phyloP scores from a whole-genome alignment of 2,329 filamentous ascomycete species.

The Diaporthe sp. region DNA sequence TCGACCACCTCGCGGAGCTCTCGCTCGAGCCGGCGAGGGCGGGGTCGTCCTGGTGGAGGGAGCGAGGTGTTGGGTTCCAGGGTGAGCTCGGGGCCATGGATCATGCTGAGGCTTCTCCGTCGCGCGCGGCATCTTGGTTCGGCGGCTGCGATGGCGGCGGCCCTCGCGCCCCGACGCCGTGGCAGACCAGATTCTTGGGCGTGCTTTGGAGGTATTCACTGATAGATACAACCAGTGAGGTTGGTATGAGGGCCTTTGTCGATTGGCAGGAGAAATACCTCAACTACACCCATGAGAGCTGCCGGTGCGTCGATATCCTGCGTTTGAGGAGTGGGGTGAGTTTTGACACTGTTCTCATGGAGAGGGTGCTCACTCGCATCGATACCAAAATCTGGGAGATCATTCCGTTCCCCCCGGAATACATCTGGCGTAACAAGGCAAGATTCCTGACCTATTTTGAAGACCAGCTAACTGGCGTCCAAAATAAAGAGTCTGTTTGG shows the following conservation, averaged over 20 bases:
- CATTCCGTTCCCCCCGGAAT: neutral
- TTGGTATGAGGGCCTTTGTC: neutral
- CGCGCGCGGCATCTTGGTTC: neutral
- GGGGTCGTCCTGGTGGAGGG: neutral
- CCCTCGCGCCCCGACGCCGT: neutral
- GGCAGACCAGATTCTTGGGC: neutral
- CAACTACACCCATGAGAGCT: neutral
- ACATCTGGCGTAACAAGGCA: neutral
- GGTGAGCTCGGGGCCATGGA: neutral
- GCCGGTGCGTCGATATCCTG: neutral
- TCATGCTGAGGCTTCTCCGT: neutral
- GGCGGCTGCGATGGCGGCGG: neutral
- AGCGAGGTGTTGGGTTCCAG: neutral
- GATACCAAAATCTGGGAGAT: neutral
- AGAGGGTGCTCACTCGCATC: neutral
- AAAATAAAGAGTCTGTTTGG: neutral
- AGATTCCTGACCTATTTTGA: neutral
- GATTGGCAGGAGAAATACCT: neutral
- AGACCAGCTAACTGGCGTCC: neutral
- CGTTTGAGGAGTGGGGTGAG: neutral
- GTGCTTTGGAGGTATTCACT: neutral
- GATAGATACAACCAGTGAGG: neutral
- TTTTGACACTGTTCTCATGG: constrained; percentile 2
- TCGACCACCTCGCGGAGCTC: neutral
- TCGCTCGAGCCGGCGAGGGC: no score